A percentile compares a stretch with the other conserved stretches of the same genome.
Conservation (phyloP, 768 basidiomycete species). For the Sporobolomyces phaffii region DNA sequence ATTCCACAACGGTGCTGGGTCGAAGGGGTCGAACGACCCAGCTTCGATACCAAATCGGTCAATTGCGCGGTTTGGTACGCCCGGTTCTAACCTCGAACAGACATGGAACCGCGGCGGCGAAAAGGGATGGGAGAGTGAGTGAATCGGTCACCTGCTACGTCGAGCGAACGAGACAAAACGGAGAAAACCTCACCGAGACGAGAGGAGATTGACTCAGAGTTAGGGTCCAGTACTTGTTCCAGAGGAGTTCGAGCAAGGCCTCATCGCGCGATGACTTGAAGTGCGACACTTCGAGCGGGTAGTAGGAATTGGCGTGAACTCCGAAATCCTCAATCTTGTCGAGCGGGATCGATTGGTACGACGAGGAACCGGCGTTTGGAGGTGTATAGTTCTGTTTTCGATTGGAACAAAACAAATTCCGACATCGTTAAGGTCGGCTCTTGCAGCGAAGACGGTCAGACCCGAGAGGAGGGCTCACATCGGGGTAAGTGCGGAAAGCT, state of each 20-base stretch:
- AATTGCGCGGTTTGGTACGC: slow-evolving; percentile 90
- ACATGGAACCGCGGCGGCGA: no score
- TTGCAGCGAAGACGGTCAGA: neutral
- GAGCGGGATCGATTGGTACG: slow-evolving; percentile 93
- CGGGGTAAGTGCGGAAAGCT: slow-evolving; percentile 95
- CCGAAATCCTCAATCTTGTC: slow-evolving; percentile 99
- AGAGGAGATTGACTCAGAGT: slow-evolving; percentile 88
- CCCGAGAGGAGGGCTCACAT: no score
- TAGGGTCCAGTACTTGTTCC: slow-evolving; percentile 99
- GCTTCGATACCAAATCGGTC: slow-evolving; percentile 80
- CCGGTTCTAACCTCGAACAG: slow-evolving; percentile 71
- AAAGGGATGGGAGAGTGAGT: neutral
- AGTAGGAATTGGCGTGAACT: slow-evolving; percentile 94
- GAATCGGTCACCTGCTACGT: no score
- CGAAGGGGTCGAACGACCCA: slow-evolving; percentile 47
- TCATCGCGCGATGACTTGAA: slow-evolving; percentile 89
- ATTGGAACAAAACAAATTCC: no score
- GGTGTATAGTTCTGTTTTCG: slow-evolving; percentile 83
- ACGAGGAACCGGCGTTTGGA: slow-evolving; percentile 58
- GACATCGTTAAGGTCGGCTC: no score
- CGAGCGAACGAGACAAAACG: neutral
- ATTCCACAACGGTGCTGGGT: slow-evolving; percentile 38
- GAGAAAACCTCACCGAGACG: slow-evolving; percentile 63
- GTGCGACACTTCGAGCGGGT: slow-evolving; percentile 85
- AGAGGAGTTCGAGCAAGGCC: slow-evolving; percentile 77